These are phyloP conservation scores for Amauroascus verrucosus DNA, from an alignment of 2,329 filamentous ascomycete species.

Conservation along the genomic window DNA sequence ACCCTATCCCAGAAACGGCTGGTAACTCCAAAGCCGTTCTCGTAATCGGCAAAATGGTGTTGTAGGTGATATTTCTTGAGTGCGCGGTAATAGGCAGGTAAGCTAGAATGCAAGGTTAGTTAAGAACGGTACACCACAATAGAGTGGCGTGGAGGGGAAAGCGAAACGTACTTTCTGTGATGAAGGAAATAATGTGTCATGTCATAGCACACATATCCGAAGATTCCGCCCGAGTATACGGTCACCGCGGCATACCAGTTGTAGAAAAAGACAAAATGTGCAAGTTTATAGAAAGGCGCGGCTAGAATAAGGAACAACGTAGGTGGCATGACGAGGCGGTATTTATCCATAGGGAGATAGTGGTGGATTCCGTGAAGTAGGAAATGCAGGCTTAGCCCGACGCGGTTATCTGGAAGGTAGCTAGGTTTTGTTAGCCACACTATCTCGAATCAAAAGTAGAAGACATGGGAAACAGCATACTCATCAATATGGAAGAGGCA, in stretches of 20 bases:
- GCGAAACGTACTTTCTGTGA: slow-evolving; percentile 62
- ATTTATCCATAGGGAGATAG: slow-evolving; percentile 98
- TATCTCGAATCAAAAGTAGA: background rate
- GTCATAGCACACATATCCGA: slow-evolving; percentile 94
- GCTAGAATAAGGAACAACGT: slow-evolving; percentile 75
- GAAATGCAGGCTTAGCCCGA: slow-evolving; percentile 80
- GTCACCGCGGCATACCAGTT: slow-evolving; percentile 73
- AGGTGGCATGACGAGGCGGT: slow-evolving; percentile 94
- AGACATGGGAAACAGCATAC: slow-evolving; percentile 44
- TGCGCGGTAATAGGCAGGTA: slow-evolving; percentile 78
- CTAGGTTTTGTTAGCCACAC: slow-evolving; percentile 37
- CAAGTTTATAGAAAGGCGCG: slow-evolving; percentile 82
- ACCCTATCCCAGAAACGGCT: slow-evolving; percentile 91
- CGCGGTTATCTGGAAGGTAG: slow-evolving; percentile 80
- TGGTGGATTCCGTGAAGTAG: slow-evolving; percentile 94
- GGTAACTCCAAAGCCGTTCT: slow-evolving; percentile 94
- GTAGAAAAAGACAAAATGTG: slow-evolving; percentile 69
- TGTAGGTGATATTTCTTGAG: slow-evolving; percentile 97
- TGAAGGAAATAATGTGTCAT: slow-evolving; percentile 98
- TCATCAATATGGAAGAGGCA: slow-evolving; percentile 90
- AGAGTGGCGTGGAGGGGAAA: background rate
- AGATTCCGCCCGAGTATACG: slow-evolving; percentile 81
- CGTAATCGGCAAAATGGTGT: slow-evolving; percentile 96
- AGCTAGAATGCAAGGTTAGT: slow-evolving; percentile 32
- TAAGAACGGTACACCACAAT: background rate